phyloP scores from a whole-genome alignment of 2,329 filamentous ascomycete species.

The Talaromyces verruculosus region DNA sequence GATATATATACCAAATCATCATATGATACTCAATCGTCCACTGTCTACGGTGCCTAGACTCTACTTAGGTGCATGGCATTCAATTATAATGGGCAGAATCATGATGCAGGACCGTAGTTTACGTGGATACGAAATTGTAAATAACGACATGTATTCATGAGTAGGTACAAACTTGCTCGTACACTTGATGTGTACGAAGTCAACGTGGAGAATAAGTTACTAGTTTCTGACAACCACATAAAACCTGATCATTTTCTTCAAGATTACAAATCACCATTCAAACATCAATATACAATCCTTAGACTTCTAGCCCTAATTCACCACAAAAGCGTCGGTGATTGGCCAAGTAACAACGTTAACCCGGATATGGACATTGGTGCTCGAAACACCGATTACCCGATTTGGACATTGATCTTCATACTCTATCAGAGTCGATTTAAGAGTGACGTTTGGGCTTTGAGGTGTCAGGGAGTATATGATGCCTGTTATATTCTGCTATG shows the following conservation, averaged over 20 bases:
- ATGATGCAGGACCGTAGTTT: too few relatives aligned
- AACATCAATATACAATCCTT: background rate
- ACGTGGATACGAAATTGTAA: too few relatives aligned
- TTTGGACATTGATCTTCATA: background rate
- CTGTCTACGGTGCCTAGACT: too few relatives aligned
- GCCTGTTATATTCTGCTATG: too few relatives aligned
- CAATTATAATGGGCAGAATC: background rate
- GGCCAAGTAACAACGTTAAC: background rate
- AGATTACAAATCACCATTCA: background rate
- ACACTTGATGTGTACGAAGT: too few relatives aligned
- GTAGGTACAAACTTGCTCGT: too few relatives aligned
- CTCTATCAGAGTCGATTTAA: background rate
- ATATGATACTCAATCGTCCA: too few relatives aligned
- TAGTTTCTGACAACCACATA: too few relatives aligned
- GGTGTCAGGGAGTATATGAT: background rate
- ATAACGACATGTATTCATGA: too few relatives aligned
- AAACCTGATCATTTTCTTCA: background rate
- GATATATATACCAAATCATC: too few relatives aligned
- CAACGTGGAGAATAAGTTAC: too few relatives aligned
- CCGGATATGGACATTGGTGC: background rate
- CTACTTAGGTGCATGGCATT: too few relatives aligned
- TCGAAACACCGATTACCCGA: constrained; percentile 3
- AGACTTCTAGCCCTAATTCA: background rate
- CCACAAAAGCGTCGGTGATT: background rate
- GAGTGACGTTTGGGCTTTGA: background rate